phyloP scores from a whole-genome alignment of 1,139 yeast genomes.

The Pichia sp. region DNA sequence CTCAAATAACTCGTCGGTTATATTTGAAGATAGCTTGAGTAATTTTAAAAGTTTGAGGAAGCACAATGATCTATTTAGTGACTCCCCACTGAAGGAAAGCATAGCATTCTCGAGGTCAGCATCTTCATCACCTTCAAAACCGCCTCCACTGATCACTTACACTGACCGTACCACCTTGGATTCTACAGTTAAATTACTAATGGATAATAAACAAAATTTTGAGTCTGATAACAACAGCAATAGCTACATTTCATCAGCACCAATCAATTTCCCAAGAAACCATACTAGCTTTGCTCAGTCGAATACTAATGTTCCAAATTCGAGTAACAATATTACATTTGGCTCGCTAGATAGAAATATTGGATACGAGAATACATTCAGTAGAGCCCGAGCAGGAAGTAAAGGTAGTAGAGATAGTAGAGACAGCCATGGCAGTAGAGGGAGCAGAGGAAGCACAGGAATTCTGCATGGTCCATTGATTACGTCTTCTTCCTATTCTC shows the following conservation, averaged over 20 bases:
- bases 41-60: slow-evolving; percentile 29
- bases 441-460: slow-evolving; percentile 13
- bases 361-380: background rate
- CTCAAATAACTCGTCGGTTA: slow-evolving; percentile 25
- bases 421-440: slow-evolving; percentile 8
- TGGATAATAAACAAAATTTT: slow-evolving; percentile 4
- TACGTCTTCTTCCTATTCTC: slow-evolving; percentile 24
- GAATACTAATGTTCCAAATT: background rate
- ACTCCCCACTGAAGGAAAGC: slow-evolving; percentile 11
- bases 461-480: slow-evolving; percentile 9
- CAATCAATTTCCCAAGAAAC: background rate
- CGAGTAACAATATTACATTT: background rate
- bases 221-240: background rate
- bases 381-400: slow-evolving; percentile 8
- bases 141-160: slow-evolving; percentile 13
- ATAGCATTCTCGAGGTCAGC: slow-evolving; percentile 8
- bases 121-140: slow-evolving; percentile 16
- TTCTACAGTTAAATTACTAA: slow-evolving; percentile 9
- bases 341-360: background rate
- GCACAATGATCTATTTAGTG: slow-evolving; percentile 27
- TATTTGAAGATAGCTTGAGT: slow-evolving; percentile 28
- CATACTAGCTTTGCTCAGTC: background rate
- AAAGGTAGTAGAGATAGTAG: slow-evolving; percentile 12
- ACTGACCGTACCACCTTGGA: slow-evolving; percentile 7
- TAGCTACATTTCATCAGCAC: background rate